Evolutionary conservation across 2,329 filamentous ascomycete genomes (phyloP).

Genomic region (Teratosphaeriaceae sp.): DNA sequence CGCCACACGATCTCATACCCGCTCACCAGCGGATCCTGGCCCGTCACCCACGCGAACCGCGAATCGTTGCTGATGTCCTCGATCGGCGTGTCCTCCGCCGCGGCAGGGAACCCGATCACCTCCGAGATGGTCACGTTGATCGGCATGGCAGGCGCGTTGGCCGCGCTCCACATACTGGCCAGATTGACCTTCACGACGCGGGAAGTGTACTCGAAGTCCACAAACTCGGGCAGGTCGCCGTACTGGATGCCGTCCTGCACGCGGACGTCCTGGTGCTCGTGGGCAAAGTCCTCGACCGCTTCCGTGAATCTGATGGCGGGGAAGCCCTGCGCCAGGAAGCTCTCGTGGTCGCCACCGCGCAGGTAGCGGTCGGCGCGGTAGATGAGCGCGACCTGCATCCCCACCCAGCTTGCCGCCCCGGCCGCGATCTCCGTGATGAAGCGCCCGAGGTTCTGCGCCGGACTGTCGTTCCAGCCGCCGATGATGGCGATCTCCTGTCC

Average conservation of each 20-base stretch:
- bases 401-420: slow-evolving; percentile 44
- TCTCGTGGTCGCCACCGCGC: slow-evolving; percentile 50
- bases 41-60: slow-evolving; percentile 42
- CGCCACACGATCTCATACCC: slow-evolving; percentile 54
- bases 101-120: slow-evolving; percentile 21
- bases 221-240: slow-evolving; percentile 50
- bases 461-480: slow-evolving; percentile 50
- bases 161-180: slow-evolving; percentile 48
- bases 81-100: slow-evolving; percentile 15
- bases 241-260: slow-evolving; percentile 46
- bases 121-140: slow-evolving; percentile 41
- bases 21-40: slow-evolving; percentile 34
- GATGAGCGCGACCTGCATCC: slow-evolving; percentile 51
- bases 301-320: slow-evolving; percentile 52
- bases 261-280: slow-evolving; percentile 52
- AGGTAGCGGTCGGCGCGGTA: slow-evolving; percentile 53
- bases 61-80: slow-evolving; percentile 39
- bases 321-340: slow-evolving; percentile 51
- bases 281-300: slow-evolving; percentile 50
- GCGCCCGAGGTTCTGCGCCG: slow-evolving; percentile 48
- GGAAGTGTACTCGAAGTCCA: slow-evolving; percentile 50
- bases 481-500: slow-evolving; percentile 36
- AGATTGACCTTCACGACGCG: slow-evolving; percentile 51
- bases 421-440: slow-evolving; percentile 50
- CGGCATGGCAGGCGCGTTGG: slow-evolving; percentile 45